Conservation (phyloP, 2,329 filamentous ascomycete genomes). For the Aspergillus aculeatus region DNA sequence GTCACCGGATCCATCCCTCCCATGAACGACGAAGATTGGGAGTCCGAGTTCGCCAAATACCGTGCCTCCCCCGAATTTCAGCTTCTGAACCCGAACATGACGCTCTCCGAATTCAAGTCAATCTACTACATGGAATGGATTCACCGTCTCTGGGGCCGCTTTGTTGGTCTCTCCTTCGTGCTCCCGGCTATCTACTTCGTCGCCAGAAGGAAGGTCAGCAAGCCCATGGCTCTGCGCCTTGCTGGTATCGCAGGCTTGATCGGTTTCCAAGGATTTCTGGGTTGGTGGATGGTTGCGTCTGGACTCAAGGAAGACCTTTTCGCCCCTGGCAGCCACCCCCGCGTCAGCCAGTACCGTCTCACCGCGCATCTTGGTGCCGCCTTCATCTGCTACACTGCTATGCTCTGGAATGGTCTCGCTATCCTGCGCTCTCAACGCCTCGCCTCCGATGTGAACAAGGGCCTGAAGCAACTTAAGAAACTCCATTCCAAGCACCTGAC, state of each 20-base stretch:
- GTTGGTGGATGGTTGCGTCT: constrained; percentile 99
- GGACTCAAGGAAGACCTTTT: constrained; percentile 95
- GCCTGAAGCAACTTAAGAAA: constrained; percentile 58
- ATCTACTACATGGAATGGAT: constrained; percentile 99
- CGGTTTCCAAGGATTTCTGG: constrained; percentile 90
- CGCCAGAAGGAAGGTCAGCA: constrained; percentile 72
- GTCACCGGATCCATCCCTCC: constrained; percentile 91
- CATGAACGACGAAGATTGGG: constrained; percentile 76
- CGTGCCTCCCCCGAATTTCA: constrained; percentile 88
- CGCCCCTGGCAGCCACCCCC: constrained; percentile 81
- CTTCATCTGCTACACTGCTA: constrained; percentile 89
- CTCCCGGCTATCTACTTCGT: constrained; percentile 87
- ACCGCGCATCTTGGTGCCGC: constrained; percentile 86
- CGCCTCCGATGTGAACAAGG: constrained; percentile 64
- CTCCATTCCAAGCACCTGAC: constrained; percentile 68
- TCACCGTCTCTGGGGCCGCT: constrained; percentile 88
- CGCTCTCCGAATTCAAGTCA: constrained; percentile 88
- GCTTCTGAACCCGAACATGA: constrained; percentile 90
- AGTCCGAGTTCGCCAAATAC: constrained; percentile 91
- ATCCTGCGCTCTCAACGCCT: constrained; percentile 77
- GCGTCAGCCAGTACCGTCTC: constrained; percentile 91
- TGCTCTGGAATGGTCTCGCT: constrained; percentile 84
- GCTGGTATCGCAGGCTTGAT: constrained; percentile 84
- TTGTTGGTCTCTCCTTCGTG: constrained; percentile 87
- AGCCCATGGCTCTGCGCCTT: constrained; percentile 73